Conservation (phyloP, 2,329 filamentous ascomycete genomes). For the Ceratocystis papillata region DNA sequence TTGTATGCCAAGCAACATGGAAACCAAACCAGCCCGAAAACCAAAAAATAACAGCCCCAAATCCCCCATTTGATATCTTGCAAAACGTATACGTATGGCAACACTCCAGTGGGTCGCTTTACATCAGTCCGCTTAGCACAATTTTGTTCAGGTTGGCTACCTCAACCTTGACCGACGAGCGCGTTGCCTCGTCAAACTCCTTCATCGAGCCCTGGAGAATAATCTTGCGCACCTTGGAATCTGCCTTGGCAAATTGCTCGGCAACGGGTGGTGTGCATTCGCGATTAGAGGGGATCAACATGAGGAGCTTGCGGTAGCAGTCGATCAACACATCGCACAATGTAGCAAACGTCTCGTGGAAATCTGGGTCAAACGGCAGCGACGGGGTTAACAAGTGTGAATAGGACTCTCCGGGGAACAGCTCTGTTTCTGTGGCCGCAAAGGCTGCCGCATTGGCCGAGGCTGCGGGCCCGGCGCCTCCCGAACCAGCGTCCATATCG, state of each 20-base stretch:
- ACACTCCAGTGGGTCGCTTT: constrained; percentile 14
- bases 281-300: constrained; percentile 62
- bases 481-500: constrained; percentile 29
- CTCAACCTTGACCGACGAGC: constrained; percentile 66
- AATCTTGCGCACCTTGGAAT: constrained; percentile 75
- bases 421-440: constrained; percentile 50
- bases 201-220: constrained; percentile 77
- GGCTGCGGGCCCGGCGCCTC: constrained; percentile 28
- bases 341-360: constrained; percentile 91
- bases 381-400: constrained; percentile 79
- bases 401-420: constrained; percentile 77
- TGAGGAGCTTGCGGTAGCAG: constrained; percentile 69
- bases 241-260: constrained; percentile 83
- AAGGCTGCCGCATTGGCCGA: constrained; percentile 44
- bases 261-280: constrained; percentile 60
- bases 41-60: no score
- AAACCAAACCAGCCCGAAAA: no score
- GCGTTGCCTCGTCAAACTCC: constrained; percentile 84
- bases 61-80: no score
- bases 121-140: constrained; percentile 77
- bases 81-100: no score
- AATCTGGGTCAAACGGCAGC: constrained; percentile 91
- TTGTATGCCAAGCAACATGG: no score
- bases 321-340: constrained; percentile 93
- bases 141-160: constrained; percentile 78